These are phyloP conservation scores for Arachnomyces sp. DNA, from an alignment of 2,329 filamentous ascomycete genomes.

Conservation along the genomic window DNA sequence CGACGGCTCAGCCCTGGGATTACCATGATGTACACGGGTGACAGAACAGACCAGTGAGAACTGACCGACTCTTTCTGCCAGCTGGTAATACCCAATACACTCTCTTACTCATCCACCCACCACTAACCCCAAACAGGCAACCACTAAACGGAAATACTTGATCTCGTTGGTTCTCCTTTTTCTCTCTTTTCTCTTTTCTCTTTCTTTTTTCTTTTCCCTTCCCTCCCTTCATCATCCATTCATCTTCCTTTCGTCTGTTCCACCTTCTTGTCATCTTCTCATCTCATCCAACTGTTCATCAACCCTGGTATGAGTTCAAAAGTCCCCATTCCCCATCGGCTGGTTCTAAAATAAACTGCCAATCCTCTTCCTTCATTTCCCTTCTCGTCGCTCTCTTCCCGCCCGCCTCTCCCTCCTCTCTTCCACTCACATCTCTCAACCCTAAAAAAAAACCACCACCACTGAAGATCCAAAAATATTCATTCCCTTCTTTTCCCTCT, in stretches of 20 bases:
- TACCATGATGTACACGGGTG: background rate
- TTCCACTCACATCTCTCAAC: no score
- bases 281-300: background rate
- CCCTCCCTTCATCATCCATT: slow-evolving; percentile 5
- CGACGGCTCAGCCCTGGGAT: background rate
- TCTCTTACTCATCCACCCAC: slow-evolving; percentile 1
- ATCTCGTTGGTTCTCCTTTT: slow-evolving; percentile 10
- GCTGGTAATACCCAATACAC: no score
- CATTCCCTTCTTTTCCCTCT: background rate
- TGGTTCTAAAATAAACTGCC: no score
- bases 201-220: slow-evolving; percentile 9
- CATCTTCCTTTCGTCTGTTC: slow-evolving; percentile 1
- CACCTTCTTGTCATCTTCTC: background rate
- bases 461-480: background rate
- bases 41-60: background rate
- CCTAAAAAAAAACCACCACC: no score
- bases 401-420: no score
- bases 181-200: slow-evolving; percentile 9
- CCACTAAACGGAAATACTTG: no score
- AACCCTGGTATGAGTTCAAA: no score
- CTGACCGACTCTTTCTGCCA: background rate
- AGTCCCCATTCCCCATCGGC: background rate
- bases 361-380: no score
- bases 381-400: no score
- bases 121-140: no score